Evolutionary conservation across 164 flowering plant genomes (phyloP).

Genomic region (Annona cherimola): DNA sequence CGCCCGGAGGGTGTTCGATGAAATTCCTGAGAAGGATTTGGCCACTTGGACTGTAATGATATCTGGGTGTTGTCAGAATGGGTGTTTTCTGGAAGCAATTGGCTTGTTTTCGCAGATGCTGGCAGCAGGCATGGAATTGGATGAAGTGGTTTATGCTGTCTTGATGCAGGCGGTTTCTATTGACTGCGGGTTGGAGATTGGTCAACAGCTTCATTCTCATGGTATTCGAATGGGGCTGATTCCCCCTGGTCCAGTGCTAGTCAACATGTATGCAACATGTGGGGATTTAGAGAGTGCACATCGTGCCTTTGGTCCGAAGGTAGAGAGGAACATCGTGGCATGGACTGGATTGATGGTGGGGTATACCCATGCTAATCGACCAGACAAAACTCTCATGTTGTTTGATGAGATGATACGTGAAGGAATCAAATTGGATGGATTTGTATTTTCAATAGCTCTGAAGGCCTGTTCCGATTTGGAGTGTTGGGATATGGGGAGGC

Average conservation of each 20-base stretch:
- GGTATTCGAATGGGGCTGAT: slow-evolving; percentile 26
- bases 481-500: slow-evolving; percentile 30
- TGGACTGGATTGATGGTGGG: slow-evolving; percentile 53
- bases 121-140: slow-evolving; percentile 12
- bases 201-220: slow-evolving; percentile 43
- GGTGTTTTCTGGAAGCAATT: slow-evolving; percentile 26
- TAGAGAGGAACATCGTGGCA: slow-evolving; percentile 32
- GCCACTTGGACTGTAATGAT: slow-evolving; percentile 32
- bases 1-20: slow-evolving; percentile 39
- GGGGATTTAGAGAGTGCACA: slow-evolving; percentile 37
- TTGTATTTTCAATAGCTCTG: slow-evolving; percentile 43
- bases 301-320: slow-evolving; percentile 28
- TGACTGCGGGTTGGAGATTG: slow-evolving; percentile 25
- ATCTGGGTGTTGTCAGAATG: slow-evolving; percentile 30
- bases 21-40: slow-evolving; percentile 27
- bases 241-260: slow-evolving; percentile 20
- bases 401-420: slow-evolving; percentile 32
- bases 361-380: slow-evolving; percentile 25
- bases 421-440: slow-evolving; percentile 40
- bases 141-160: slow-evolving; percentile 16
- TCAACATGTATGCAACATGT: slow-evolving; percentile 43
- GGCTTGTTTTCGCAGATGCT: slow-evolving; percentile 29
- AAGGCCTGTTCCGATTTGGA: slow-evolving; percentile 38
- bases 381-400: slow-evolving; percentile 27
- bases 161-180: slow-evolving; percentile 22